Conservation (phyloP, 177 flowering plant species). For the Tripterygium wilfordii region DNA sequence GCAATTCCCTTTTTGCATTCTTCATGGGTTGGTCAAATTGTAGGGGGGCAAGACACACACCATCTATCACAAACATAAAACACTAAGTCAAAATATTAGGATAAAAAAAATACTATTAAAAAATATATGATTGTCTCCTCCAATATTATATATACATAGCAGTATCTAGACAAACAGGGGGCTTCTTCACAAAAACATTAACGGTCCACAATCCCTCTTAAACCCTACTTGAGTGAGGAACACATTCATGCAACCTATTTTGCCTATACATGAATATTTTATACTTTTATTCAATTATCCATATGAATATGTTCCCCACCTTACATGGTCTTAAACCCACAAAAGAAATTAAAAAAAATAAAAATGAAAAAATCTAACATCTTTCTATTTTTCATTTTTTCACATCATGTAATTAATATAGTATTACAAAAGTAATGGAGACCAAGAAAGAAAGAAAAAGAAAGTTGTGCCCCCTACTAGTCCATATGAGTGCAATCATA, state of each 20-base stretch:
- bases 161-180: slow-evolving; percentile 47
- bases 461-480: slow-evolving; percentile 9
- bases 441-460: slow-evolving; percentile 2
- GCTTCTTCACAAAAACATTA: slow-evolving; percentile 16
- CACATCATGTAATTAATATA: background rate
- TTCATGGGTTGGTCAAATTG: slow-evolving; percentile 21
- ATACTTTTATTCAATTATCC: slow-evolving; percentile 29
- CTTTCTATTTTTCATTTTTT: background rate
- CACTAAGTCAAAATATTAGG: slow-evolving; percentile 9
- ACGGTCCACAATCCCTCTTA: slow-evolving; percentile 30
- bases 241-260: slow-evolving; percentile 19
- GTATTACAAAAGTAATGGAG: background rate
- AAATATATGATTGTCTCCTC: background rate
- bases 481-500: slow-evolving; percentile 54
- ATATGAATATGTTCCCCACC: slow-evolving; percentile 80
- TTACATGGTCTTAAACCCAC: slow-evolving; percentile 39
- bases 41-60: slow-evolving; percentile 32
- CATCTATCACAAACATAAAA: slow-evolving; percentile 1
- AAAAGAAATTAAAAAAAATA: too few relatives aligned
- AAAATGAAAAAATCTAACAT: too few relatives aligned
- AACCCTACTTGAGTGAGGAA: slow-evolving; percentile 12
- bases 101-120: background rate
- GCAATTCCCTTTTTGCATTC: slow-evolving; percentile 20
- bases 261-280: slow-evolving; percentile 11
- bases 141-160: slow-evolving; percentile 14